Evolutionary conservation across 306 rosid genomes (phyloP), one percentile per base, ranked within the genome.

Genomic region (Glycine tomentella): DNA sequence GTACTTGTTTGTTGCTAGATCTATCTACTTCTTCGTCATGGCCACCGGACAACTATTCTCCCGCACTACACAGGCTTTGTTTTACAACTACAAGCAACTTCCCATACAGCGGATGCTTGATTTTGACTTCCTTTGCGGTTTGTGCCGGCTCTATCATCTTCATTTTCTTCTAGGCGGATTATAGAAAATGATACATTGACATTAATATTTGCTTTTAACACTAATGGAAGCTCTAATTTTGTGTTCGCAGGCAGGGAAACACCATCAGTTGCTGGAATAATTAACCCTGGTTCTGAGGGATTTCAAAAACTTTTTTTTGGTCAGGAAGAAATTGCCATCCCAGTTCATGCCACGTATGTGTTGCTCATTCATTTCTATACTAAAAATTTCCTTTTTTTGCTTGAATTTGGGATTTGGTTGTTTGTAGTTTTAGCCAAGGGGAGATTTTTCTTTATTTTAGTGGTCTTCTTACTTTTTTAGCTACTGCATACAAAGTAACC

Each of bases 41-140:
- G 93, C 97, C 12, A 93, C 99, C 8, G 98, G 98, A 74, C 99
- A 96, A 88, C 88, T 96, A 49, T 96, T 96, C 83, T 93, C 99
- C 50, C 92, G 91, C 52, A 90, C 91, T 6, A 93, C 99, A 1
- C 99, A 96, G 75, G 98, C 99, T 31, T 78, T 96, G 75, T 96
- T 96, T 87, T 96, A 96, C 88, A 96, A 93, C 87, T 93, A 96
- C 90, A 96, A 96, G 91, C 99, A 96, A 78, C 94, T 96, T 72
- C 99, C 99, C 38, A 89, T 93, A 76, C 99, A 96, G 86, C 87
- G 98, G 87, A 96, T 96, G 99, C 98, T 96, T 64, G 99, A 96
- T 89, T 96, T 96, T 83, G 99, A 96, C 90, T 93, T 93, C 87
- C 99, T 96, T 57, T 96, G 99, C 5, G 99, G 99, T 96, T 74